Evolutionary conservation across 139 green algal genomes (phyloP).

Genomic region (Tetradesmus obliquus): DNA sequence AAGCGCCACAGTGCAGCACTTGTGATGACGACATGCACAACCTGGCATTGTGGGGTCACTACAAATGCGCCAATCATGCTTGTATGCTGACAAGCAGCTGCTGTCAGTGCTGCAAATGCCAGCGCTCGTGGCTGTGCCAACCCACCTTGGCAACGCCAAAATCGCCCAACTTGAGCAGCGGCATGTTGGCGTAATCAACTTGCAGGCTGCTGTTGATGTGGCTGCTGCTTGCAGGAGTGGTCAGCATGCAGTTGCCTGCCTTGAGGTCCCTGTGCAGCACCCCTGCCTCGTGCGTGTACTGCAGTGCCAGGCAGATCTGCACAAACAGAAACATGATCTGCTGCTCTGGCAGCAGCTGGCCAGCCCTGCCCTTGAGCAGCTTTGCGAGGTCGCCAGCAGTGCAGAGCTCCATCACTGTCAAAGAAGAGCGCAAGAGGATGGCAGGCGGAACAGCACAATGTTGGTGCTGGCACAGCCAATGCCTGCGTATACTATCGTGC

Average conservation of each 20-base stretch:
- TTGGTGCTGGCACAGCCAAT: not conserved
- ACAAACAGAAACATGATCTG: conserved; percentile 77
- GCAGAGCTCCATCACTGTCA: conserved; percentile 41
- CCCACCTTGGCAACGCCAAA: conserved; percentile 59
- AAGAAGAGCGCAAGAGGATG: not conserved
- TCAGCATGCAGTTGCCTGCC: not conserved
- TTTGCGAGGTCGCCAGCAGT: conserved; percentile 71
- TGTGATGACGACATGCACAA: too few species aligned
- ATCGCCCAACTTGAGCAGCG: conserved; percentile 77
- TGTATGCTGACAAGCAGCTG: too few species aligned
- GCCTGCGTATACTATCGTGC: too few species aligned
- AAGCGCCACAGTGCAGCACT: too few species aligned
- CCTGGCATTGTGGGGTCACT: too few species aligned
- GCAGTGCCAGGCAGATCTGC: conserved; percentile 69
- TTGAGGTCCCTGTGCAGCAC: conserved; percentile 52
- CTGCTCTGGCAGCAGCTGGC: conserved; percentile 61
- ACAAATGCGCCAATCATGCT: not conserved
- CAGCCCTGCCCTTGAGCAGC: conserved; percentile 55
- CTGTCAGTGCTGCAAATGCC: not conserved
- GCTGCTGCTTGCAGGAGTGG: not conserved
- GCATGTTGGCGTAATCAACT: not conserved
- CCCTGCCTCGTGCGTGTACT: conserved; percentile 67
- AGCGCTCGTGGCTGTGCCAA: not conserved
- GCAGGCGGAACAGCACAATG: not conserved
- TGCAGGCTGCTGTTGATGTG: not conserved